These are phyloP conservation scores for Apiospora saccharicola DNA, from an alignment of 2,329 filamentous ascomycete genomes.

Conservation along the genomic window DNA sequence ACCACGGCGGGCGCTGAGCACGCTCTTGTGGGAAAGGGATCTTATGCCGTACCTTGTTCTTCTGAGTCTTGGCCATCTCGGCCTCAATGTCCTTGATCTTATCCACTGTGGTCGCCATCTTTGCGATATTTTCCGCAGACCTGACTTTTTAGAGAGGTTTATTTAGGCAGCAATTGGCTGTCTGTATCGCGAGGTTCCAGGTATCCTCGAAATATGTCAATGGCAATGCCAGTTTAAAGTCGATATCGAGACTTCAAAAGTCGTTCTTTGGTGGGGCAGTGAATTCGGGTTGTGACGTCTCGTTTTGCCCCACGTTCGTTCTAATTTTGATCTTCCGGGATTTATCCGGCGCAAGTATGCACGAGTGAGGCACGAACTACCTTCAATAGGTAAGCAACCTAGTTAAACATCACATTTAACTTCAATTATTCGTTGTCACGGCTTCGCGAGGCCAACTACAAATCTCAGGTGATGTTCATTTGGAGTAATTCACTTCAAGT, in stretches of 20 bases:
- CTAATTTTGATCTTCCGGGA: not conserved
- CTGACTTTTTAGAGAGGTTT: not conserved
- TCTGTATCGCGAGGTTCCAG: not conserved
- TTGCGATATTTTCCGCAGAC: slow-evolving; percentile 47
- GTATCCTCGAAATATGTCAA: not conserved
- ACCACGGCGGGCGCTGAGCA: too few species aligned
- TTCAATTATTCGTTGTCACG: too few species aligned
- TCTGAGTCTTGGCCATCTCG: slow-evolving; percentile 98
- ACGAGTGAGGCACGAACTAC: not conserved
- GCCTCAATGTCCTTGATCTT: slow-evolving; percentile 99
- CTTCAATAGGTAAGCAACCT: not conserved
- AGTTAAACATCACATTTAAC: too few species aligned
- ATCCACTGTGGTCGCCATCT: slow-evolving; percentile 96
- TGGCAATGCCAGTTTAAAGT: not conserved
- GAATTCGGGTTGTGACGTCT: slow-evolving; percentile 19
- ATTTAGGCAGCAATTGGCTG: not conserved
- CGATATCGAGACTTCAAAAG: slow-evolving; percentile 23
- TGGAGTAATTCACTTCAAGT: not conserved
- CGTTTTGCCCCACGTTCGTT: slow-evolving; percentile 12
- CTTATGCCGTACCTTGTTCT: slow-evolving; percentile 73
- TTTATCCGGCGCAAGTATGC: slow-evolving; percentile 9
- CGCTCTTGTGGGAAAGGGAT: not conserved
- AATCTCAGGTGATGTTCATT: not conserved
- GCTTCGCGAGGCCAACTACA: too few species aligned
- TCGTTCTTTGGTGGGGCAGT: slow-evolving; percentile 23